Evolutionary conservation across 768 basidiomycete species (phyloP), one percentile per base, ranked within the genome.

Genomic region (Russula virescens): DNA sequence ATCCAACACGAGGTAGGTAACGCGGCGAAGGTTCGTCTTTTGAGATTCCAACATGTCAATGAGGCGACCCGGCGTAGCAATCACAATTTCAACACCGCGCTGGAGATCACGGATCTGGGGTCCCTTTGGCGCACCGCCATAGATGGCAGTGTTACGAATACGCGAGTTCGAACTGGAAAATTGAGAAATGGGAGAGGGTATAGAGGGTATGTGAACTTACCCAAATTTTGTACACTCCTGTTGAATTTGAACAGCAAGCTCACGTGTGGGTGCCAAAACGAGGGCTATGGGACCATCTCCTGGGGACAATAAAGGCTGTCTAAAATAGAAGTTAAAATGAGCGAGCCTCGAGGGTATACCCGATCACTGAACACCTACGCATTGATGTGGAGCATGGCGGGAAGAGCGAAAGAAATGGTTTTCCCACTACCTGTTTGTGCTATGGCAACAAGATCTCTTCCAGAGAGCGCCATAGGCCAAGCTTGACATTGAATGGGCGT

Each of bases 351-450:
- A 31, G 26, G 1, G 9, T 38, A 25, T 11, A 45, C 21, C 16
- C 52, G 21, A n/a, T 18, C 54, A 31, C 19, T 53, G 19, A 2
- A 54, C 31, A 79, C 90, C 67, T 71, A 93, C 91, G 97, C 97
- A 83, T 98, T 99, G 79, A 99, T 99, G 76, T 99, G 97, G 38
- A 99, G 81, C 96, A 98, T 99, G 54, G 97, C 96, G 45, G 97
- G 97, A 49, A 99, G 86, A 59, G 97, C 96, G 73, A 99, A 99
- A 11, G 95, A 86, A 60, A 99, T 98, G 8, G 97, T 99, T 79
- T 99, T 99, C 61, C 97, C 97, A 74, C 92, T 95, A 60, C 97
- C 97, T 10, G 97, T 99, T 75, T 98, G 95, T 42, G 97, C 95
- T 69, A 99, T 93, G 59, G 96, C 97, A 49, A 96, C 90, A 43